Conservation (phyloP, 2,329 filamentous ascomycete genomes). For the Pseudocercospora fijiensis region DNA sequence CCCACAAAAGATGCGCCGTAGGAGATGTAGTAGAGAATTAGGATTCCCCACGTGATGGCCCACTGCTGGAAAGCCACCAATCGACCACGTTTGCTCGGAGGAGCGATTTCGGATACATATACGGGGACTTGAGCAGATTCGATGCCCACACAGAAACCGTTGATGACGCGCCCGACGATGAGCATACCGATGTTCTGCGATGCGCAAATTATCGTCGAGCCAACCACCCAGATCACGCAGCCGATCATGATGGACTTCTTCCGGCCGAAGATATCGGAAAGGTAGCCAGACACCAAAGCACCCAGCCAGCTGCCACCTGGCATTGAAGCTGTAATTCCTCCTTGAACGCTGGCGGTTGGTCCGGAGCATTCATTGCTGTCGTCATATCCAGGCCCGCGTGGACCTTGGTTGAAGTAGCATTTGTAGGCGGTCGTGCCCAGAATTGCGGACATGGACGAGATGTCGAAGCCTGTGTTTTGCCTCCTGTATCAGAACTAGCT, state of each 20-base stretch:
- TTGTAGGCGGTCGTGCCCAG: conserved; percentile 66
- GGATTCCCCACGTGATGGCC: conserved; percentile 64
- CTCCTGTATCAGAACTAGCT: neutral
- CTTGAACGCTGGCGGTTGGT: conserved; percentile 57
- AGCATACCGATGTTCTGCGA: conserved; percentile 67
- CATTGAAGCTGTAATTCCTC: conserved; percentile 68
- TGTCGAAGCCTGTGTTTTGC: conserved; percentile 62
- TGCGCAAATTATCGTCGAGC: conserved; percentile 61
- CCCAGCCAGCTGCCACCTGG: conserved; percentile 68
- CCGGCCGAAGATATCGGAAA: conserved; percentile 58
- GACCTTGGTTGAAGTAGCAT: conserved; percentile 64
- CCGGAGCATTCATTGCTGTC: conserved; percentile 49
- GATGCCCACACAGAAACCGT: conserved; percentile 70
- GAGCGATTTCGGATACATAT: conserved; percentile 62
- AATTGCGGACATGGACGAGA: conserved; percentile 64
- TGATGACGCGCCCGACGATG: conserved; percentile 65
- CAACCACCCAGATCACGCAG: conserved; percentile 45
- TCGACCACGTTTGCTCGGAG: conserved; percentile 57
- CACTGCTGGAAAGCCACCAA: conserved; percentile 71
- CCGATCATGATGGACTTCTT: conserved; percentile 56
- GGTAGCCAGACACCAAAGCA: conserved; percentile 57
- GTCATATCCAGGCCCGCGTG: conserved; percentile 35
- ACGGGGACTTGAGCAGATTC: conserved; percentile 67
- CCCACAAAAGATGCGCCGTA: conserved; percentile 63
- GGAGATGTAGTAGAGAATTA: conserved; percentile 67